Evolutionary conservation across 768 basidiomycete species (phyloP).

Genomic region (Sporobolomyces roseus): DNA sequence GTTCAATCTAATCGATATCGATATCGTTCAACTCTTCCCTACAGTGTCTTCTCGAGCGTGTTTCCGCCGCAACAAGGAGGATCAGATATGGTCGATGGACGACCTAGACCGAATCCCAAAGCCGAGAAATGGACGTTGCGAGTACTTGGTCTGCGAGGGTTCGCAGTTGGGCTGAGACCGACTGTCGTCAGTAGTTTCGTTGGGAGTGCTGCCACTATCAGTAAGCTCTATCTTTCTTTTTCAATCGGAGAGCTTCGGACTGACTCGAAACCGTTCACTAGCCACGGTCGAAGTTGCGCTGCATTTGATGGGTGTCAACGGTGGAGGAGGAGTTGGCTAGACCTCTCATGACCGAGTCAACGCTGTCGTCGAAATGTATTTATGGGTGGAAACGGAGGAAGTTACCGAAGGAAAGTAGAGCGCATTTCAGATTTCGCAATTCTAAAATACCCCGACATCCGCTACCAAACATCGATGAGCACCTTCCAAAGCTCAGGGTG

Average conservation of each 20-base stretch:
- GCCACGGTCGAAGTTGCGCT: constrained; percentile 37
- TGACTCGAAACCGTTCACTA: no score
- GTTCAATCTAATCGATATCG: constrained; percentile 26
- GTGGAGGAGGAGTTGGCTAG: constrained; percentile 24
- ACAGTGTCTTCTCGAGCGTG: constrained; percentile 20
- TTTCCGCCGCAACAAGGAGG: constrained; percentile 2
- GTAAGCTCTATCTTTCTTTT: constrained; percentile 16
- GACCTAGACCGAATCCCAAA: constrained; percentile 4
- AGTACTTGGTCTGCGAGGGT: constrained; percentile 30
- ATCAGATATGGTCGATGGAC: not conserved
- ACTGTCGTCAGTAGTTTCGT: constrained; percentile 40
- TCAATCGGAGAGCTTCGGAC: no score
- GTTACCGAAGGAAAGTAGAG: no score
- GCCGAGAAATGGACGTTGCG: constrained; percentile 40
- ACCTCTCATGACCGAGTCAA: not conserved
- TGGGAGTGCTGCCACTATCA: constrained; percentile 42
- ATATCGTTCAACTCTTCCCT: constrained; percentile 22
- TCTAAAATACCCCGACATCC: no score
- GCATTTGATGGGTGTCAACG: constrained; percentile 36
- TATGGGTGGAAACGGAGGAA: no score
- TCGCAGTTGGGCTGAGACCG: constrained; percentile 29
- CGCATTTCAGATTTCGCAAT: no score
- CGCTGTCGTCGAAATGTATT: no score
- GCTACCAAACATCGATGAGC: no score
- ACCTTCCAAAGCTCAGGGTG: no score